Evolutionary conservation across 116 monocot species (phyloP).

Genomic region (Phalaenopsis hybrid): DNA sequence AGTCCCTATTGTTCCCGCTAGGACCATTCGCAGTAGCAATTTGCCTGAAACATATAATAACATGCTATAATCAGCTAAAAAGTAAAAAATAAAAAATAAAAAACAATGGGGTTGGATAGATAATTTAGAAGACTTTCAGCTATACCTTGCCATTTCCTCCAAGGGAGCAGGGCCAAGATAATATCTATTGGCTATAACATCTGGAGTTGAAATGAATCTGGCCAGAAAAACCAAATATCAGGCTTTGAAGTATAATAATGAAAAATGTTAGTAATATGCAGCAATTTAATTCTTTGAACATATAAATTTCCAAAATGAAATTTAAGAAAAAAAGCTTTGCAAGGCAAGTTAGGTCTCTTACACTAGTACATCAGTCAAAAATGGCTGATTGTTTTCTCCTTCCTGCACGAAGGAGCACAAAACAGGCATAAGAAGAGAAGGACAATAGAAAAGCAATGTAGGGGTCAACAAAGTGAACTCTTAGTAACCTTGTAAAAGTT

Average conservation of each 20-base stretch:
- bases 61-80: background rate
- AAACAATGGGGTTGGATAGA: background rate
- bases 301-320: background rate
- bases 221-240: background rate
- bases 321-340: background rate
- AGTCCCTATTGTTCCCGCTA: constrained; percentile 88
- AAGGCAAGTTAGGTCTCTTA: constrained; percentile 24
- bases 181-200: constrained; percentile 51
- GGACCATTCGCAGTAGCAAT: constrained; percentile 82
- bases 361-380: constrained; percentile 54
- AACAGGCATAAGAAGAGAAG: background rate
- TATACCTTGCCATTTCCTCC: constrained; percentile 81
- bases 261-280: too few relatives aligned
- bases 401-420: constrained; percentile 30
- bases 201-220: constrained; percentile 77
- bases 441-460: background rate
- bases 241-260: background rate
- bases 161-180: constrained; percentile 83
- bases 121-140: background rate
- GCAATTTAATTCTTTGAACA: too few relatives aligned
- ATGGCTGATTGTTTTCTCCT: constrained; percentile 32
- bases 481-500: constrained; percentile 25
- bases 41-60: constrained; percentile 38
- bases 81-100: background rate
- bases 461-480: background rate